A percentile compares a stretch with the other conserved stretches of the same genome.
phyloP scores from a whole-genome alignment of 164 flowering plant genomes.

The Dillenia suffruticosa region DNA sequence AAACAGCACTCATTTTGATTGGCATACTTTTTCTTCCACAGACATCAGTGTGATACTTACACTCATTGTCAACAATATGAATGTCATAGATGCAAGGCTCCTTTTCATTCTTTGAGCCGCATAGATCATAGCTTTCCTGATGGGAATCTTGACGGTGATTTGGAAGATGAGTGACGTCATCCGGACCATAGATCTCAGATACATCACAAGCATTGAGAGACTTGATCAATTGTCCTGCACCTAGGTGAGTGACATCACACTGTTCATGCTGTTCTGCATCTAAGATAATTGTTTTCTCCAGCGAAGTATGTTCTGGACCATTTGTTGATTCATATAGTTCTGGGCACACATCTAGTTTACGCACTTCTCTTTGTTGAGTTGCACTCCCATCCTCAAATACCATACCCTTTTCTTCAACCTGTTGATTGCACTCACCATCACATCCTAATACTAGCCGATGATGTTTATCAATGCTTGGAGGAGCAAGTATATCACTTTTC shows the following conservation, averaged over 20 bases:
- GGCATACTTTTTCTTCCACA: slow-evolving; percentile 15
- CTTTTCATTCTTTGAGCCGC: slow-evolving; percentile 16
- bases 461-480: slow-evolving; percentile 10
- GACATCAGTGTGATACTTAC: slow-evolving; percentile 7
- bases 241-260: slow-evolving; percentile 6
- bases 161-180: slow-evolving; percentile 12
- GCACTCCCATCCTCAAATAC: slow-evolving; percentile 19
- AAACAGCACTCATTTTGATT: slow-evolving; percentile 4
- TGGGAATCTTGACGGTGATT: slow-evolving; percentile 13
- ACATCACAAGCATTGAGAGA: slow-evolving; percentile 10
- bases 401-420: slow-evolving; percentile 45
- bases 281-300: slow-evolving; percentile 15
- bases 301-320: slow-evolving; percentile 13
- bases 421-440: slow-evolving; percentile 14
- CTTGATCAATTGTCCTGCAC: slow-evolving; percentile 9
- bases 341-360: slow-evolving; percentile 8
- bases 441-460: slow-evolving; percentile 2
- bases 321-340: slow-evolving; percentile 2
- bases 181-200: slow-evolving; percentile 12
- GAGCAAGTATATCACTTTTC: slow-evolving; percentile 12
- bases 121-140: not conserved
- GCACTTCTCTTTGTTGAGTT: slow-evolving; percentile 12
- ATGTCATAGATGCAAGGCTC: slow-evolving; percentile 55
- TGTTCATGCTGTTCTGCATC: slow-evolving; percentile 21
- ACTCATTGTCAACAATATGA: slow-evolving; percentile 50